phyloP scores from a whole-genome alignment of 306 rosid species.

The Medicago lupulina region DNA sequence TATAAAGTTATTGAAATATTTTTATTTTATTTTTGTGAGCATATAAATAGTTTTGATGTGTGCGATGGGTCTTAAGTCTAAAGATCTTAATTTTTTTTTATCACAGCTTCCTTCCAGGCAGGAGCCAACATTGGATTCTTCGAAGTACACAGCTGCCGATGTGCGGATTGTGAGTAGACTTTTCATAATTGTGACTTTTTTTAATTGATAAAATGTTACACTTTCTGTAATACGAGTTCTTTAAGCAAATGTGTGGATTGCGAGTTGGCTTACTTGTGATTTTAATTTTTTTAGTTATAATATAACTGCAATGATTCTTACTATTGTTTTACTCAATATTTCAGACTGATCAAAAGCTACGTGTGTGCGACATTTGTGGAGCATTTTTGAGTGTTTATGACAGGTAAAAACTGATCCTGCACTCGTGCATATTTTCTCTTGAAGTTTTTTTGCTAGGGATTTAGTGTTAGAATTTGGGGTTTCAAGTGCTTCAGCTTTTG shows the following conservation, averaged over 20 bases:
- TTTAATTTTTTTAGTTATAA: neutral
- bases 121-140: constrained; percentile 86
- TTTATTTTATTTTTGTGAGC: too few species aligned
- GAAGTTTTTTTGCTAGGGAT: constrained; percentile 58
- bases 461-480: constrained; percentile 80
- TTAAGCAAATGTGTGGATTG: neutral
- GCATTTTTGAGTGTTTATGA: constrained; percentile 99
- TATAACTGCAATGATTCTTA: constrained; percentile 29
- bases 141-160: constrained; percentile 95
- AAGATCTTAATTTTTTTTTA: constrained; percentile 35
- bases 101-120: constrained; percentile 85
- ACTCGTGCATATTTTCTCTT: constrained; percentile 24
- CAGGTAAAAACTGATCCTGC: constrained; percentile 64
- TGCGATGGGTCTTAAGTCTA: constrained; percentile 17
- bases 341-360: constrained; percentile 99
- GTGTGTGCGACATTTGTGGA: constrained; percentile 99
- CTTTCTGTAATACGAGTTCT: neutral
- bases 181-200: constrained; percentile 24
- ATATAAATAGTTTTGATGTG: too few species aligned
- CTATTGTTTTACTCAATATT: constrained; percentile 39
- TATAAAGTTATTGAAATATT: neutral
- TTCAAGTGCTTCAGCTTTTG: constrained; percentile 96
- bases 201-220: neutral
- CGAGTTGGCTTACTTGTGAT: neutral
- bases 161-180: constrained; percentile 90